Evolutionary conservation across 106 monocot genomes (phyloP).

Genomic region (Dendrobium chrysotoxum): DNA sequence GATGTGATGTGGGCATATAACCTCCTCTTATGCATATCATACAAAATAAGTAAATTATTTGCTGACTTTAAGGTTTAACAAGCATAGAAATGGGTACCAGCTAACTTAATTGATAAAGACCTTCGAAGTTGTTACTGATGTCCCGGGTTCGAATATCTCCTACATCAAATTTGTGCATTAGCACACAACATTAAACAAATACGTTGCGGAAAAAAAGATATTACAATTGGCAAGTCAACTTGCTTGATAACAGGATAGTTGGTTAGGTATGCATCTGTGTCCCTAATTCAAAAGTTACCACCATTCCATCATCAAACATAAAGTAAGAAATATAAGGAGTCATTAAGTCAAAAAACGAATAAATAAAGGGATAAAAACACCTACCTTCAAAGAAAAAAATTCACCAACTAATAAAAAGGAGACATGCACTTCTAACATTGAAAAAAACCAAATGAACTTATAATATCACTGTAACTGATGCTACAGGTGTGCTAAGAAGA

Average conservation of each 20-base stretch:
- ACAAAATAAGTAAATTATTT: neutral
- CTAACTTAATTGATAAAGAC: too few relatives aligned
- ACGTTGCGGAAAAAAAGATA: neutral
- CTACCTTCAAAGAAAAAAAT: neutral
- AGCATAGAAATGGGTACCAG: neutral
- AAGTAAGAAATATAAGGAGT: neutral
- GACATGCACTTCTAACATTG: neutral
- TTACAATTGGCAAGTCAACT: neutral
- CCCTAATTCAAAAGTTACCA: constrained; percentile 1
- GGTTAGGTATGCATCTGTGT: neutral
- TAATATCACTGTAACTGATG: neutral
- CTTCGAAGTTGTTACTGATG: too few relatives aligned
- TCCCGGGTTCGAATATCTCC: too few relatives aligned
- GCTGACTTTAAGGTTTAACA: neutral
- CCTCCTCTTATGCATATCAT: neutral
- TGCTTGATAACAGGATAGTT: neutral
- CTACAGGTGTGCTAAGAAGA: neutral
- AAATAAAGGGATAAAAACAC: neutral
- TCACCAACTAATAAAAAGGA: neutral
- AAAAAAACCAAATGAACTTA: neutral
- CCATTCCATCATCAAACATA: neutral
- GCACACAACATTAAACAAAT: neutral
- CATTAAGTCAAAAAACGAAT: neutral
- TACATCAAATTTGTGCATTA: too few relatives aligned
- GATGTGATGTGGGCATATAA: neutral